These are phyloP conservation scores for Solanum boliviense DNA, from an alignment of 257 asterid genomes.

Conservation along the genomic window DNA sequence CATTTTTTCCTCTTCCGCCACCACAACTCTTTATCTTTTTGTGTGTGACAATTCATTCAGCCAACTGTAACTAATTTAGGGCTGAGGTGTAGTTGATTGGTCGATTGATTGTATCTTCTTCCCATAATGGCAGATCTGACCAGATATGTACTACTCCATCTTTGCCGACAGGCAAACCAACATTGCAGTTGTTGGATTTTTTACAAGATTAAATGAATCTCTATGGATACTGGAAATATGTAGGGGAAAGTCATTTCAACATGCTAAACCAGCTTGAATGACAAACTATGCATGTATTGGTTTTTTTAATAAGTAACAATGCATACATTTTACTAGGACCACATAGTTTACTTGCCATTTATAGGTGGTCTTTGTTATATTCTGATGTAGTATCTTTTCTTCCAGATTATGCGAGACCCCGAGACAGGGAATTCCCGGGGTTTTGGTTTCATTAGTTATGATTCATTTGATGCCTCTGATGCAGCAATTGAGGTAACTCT, in stretches of 20 bases:
- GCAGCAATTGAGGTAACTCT: conserved; percentile 80
- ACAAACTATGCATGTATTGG: not conserved
- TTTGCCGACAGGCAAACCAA: not conserved
- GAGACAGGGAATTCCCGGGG: conserved; percentile 97
- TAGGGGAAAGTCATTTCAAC: not conserved
- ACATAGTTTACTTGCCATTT: not conserved
- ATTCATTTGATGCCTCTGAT: conserved; percentile 96
- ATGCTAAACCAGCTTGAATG: not conserved
- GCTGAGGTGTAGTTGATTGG: not conserved
- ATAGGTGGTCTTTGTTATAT: not conserved
- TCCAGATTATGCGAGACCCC: conserved; percentile 96
- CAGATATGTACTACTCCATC: not conserved
- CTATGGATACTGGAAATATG: not conserved
- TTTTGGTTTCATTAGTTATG: conserved; percentile 87
- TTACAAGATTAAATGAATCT: not conserved
- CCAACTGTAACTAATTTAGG: not conserved
- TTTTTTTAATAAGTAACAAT: not conserved
- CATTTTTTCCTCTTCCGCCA: not conserved
- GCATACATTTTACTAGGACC: not conserved
- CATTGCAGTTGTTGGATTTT: not conserved
- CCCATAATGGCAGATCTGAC: not conserved
- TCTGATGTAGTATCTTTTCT: not conserved
- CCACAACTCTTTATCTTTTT: not conserved
- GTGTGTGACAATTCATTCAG: not conserved
- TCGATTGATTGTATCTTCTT: not conserved